Evolutionary conservation across 345 rosid genomes (phyloP).

Genomic region (Cardamine occulta): DNA sequence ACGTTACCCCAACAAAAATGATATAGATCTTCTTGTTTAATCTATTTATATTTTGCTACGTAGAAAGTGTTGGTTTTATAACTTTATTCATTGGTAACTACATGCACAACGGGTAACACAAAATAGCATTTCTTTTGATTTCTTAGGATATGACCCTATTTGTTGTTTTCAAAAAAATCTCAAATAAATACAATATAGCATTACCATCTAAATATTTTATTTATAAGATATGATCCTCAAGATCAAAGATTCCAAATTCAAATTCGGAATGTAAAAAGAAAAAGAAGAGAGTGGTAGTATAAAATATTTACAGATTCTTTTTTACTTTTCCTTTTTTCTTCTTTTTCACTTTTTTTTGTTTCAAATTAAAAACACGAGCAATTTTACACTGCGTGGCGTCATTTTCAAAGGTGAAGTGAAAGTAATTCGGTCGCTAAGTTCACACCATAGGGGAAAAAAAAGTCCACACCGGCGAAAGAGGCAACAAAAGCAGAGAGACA

Average conservation of each 20-base stretch:
- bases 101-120: background rate
- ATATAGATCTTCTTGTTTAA: background rate
- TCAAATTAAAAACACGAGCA: slow-evolving; percentile 11
- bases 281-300: slow-evolving; percentile 23
- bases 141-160: background rate
- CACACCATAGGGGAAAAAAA: slow-evolving; percentile 36
- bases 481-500: slow-evolving; percentile 29
- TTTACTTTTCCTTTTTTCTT: slow-evolving; percentile 18
- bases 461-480: slow-evolving; percentile 17
- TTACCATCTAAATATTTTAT: background rate
- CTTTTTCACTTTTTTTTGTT: background rate
- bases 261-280: slow-evolving; percentile 27
- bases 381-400: slow-evolving; percentile 19
- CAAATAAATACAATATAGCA: background rate
- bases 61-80: background rate
- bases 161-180: slow-evolving; percentile 11
- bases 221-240: slow-evolving; percentile 14
- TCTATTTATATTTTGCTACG: background rate
- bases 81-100: background rate
- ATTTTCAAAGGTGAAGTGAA: slow-evolving; percentile 38
- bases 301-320: slow-evolving; percentile 37
- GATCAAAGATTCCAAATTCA: slow-evolving; percentile 36
- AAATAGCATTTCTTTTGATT: background rate
- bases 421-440: slow-evolving; percentile 46
- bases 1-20: background rate